Percentiles rank a stretch among this genome's conserved stretches.
phyloP scores from a whole-genome alignment of 2,329 filamentous ascomycete genomes.

The Aphanocladium album region DNA sequence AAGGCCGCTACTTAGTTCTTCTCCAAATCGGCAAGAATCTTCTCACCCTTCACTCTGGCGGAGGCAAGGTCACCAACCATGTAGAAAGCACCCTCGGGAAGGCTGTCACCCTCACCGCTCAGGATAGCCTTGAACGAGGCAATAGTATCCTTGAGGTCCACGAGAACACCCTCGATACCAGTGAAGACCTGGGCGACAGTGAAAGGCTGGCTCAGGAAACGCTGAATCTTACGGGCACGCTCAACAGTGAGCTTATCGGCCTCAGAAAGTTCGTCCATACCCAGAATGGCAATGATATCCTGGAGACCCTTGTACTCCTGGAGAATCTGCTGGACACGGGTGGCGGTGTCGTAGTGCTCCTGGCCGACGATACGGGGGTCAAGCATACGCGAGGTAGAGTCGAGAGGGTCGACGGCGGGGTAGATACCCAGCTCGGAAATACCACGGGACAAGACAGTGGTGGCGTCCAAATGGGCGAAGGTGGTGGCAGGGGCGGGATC shows the following conservation, averaged over 20 bases:
- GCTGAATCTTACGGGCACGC: constrained; percentile 99
- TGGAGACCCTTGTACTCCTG: constrained; percentile 99
- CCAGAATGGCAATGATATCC: constrained; percentile 99
- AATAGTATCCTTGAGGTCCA: constrained; percentile 99
- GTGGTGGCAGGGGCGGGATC: constrained; percentile 98
- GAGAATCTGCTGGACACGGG: constrained; percentile 96
- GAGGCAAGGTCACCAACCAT: constrained; percentile 97
- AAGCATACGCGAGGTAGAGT: constrained; percentile 99
- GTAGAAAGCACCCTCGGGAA: constrained; percentile 93
- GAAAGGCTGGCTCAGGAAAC: constrained; percentile 99
- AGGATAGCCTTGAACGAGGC: constrained; percentile 96
- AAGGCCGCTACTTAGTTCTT: constrained; percentile 42
- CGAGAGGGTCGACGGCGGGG: constrained; percentile 98
- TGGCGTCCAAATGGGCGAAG: constrained; percentile 99
- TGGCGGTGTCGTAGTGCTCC: constrained; percentile 94
- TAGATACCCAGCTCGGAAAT: constrained; percentile 99
- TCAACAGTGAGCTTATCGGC: constrained; percentile 99
- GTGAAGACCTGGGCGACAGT: constrained; percentile 81
- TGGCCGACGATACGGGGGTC: constrained; percentile 97
- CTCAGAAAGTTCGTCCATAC: constrained; percentile 99
- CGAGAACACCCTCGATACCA: constrained; percentile 91
- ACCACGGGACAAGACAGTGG: constrained; percentile 99
- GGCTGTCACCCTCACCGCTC: constrained; percentile 87
- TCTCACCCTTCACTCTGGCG: constrained; percentile 95
- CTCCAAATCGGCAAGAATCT: constrained; percentile 96